These are phyloP conservation scores for Musa balbisiana DNA, from an alignment of 202 grass and related monocot species.

Conservation along the genomic window DNA sequence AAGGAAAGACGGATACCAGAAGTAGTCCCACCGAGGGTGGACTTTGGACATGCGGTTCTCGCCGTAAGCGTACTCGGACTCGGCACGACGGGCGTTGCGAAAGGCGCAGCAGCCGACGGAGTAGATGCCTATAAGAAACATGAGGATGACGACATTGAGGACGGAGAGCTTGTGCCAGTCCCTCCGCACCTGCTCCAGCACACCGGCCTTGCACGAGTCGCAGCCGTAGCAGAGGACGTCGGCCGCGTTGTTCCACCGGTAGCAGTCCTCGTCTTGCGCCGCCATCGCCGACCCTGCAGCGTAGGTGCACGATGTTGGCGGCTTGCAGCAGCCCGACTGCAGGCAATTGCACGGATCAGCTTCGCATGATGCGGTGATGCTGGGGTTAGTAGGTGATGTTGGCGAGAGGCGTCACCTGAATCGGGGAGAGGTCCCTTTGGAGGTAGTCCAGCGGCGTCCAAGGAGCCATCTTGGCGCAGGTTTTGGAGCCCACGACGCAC, in stretches of 20 bases:
- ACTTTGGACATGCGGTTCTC: slow-evolving; percentile 93
- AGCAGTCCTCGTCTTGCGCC: slow-evolving; percentile 75
- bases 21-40: slow-evolving; percentile 76
- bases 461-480: slow-evolving; percentile 53
- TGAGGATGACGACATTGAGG: slow-evolving; percentile 58
- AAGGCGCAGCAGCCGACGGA: slow-evolving; percentile 76
- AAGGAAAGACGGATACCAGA: slow-evolving; percentile 45
- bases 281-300: slow-evolving; percentile 52
- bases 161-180: slow-evolving; percentile 90
- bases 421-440: slow-evolving; percentile 73
- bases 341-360: background rate
- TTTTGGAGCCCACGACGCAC: slow-evolving; percentile 49
- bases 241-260: slow-evolving; percentile 78
- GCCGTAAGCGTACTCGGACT: slow-evolving; percentile 55
- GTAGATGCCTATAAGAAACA: slow-evolving; percentile 57
- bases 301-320: slow-evolving; percentile 83
- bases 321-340: slow-evolving; percentile 98
- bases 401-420: slow-evolving; percentile 40
- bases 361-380: too few species aligned
- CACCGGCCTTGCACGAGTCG: slow-evolving; percentile 87
- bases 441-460: slow-evolving; percentile 95
- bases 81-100: slow-evolving; percentile 53
- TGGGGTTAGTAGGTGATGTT: too few species aligned
- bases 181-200: slow-evolving; percentile 77
- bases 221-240: slow-evolving; percentile 74